Base-by-base conservation (phyloP, 306 rosid genomes). In the Abrus precatorius region DNA sequence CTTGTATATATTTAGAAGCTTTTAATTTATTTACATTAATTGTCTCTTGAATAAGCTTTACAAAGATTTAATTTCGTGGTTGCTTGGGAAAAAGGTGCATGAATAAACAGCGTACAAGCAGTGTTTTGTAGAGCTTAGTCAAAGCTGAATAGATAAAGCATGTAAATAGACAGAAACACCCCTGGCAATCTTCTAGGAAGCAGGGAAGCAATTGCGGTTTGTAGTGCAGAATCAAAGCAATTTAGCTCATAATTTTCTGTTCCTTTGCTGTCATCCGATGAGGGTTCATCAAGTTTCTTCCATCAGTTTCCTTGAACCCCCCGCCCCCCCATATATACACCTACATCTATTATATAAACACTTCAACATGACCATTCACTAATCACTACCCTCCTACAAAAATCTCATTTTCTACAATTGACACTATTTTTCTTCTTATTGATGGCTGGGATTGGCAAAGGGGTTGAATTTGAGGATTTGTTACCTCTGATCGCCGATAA, bases 401-500 rank as follows among this genome's bases (percentile, higher is more conserved):
- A 6, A 6, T 64, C 66, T 20, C 62, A 13, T 30, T 11, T 64
- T 63, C 5, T 62, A 5, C n/a, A 29, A 59, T 4, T 7, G 1
- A 29, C 65, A 29, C 4, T 50, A 1, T 47, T 47, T 3, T 47
- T 8, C 4, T 6, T 47, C 4, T 47, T 47, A 1, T 2, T 12
- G 66, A 88, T 86, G 94, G 88, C 89, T 8, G 81, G 87, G 20
- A 70, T 52, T n/a, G 85, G 78, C 10, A 50, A 60, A 36, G 43
- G 67, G 33, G 9, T 61, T 13, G 67, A 61, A 1, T 92, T 95
- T 9, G 91, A 91, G 41, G 98, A 95, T 48, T 73, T 95, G 83
- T 85, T 95, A 48, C 97, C 98, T 0, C 60, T 84, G 80, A 95
- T 95, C 86, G 97, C 98, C 0, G 81, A 72, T 60, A 89, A 88